Percentiles rank a stretch among this genome's conserved stretches.
Conservation (phyloP, 2,329 filamentous ascomycete species). For the Westerdykella sp. region DNA sequence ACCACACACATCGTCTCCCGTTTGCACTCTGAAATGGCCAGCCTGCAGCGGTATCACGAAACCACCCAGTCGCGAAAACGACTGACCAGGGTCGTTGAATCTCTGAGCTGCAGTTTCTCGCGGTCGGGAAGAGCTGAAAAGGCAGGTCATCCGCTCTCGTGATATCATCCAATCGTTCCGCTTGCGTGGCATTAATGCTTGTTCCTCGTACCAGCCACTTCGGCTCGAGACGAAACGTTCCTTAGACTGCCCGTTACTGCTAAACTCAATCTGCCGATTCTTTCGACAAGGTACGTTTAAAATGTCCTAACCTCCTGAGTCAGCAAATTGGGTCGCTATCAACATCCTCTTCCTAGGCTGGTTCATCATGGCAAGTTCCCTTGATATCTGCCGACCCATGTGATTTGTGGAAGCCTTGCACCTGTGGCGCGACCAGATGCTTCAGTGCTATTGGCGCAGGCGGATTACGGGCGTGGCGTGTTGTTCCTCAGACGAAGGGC, state of each 20-base stretch:
- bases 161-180: no score
- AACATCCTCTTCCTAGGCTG: neutral
- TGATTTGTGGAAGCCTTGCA: neutral
- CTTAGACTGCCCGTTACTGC: no score
- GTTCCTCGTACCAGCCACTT: no score
- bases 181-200: no score
- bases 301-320: no score
- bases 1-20: neutral
- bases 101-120: neutral
- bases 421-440: neutral
- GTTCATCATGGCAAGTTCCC: neutral
- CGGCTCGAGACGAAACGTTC: no score
- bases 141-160: neutral
- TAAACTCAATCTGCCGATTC: no score
- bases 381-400: neutral
- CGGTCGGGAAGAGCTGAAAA: neutral
- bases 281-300: no score
- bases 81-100: neutral
- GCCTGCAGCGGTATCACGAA: neutral
- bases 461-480: constrained; percentile 20
- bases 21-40: neutral
- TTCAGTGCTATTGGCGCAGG: constrained; percentile 18
- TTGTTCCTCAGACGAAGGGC: constrained; percentile 10
- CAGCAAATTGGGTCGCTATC: no score
- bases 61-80: neutral